Base-by-base conservation (phyloP, 441 rosid species). In the Adansonia madagascariensis region DNA sequence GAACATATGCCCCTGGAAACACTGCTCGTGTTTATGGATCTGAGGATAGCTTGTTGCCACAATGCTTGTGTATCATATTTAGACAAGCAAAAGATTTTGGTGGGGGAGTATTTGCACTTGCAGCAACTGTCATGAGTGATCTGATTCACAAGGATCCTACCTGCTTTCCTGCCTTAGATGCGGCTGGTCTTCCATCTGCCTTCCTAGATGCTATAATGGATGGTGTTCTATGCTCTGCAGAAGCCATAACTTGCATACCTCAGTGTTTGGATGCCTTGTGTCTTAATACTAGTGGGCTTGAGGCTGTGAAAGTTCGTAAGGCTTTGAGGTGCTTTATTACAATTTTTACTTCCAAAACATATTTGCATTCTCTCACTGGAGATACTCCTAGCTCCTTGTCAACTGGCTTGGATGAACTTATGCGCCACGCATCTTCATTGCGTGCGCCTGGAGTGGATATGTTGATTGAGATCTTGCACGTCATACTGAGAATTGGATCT, bases 121-220 rank as follows among this genome's bases (percentile, higher is more conserved):
- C 99, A 27, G 97, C 96, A 50, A 94, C 93, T 80, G 97, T 94
- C 65, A 93, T 93, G 98, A 94, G 98, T 85, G 98, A 96, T 86
- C 86, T 93, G 75, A 94, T 96, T 83, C 99, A 96, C 89, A 94
- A 94, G 85, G 99, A 96, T 81, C 99, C 98, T 73, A 96, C 98
- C n/a, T 90, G 97, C 82, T 96, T 87, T 85, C 81, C 94, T 80
- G 85, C 92, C 70, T 86, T 96, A 75, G 97, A 96, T 86, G 96
- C 91, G 20, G 92, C 93, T 82, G 97, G 97, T 77, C 90, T 96
- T 79, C 97, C 98, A 78, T 88, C 99, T 87, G 91, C 98, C 56
- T 94, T 97, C 80, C 86, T 94, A 79, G 97, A 94, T 85, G 92
- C 98, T 82, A 92, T 97, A 77, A 87, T 89, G 91, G 98, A 92